These are phyloP conservation scores for Rhizomucor miehei DNA, from an alignment of 371 early-diverging fungal genomes.

Conservation along the genomic window DNA sequence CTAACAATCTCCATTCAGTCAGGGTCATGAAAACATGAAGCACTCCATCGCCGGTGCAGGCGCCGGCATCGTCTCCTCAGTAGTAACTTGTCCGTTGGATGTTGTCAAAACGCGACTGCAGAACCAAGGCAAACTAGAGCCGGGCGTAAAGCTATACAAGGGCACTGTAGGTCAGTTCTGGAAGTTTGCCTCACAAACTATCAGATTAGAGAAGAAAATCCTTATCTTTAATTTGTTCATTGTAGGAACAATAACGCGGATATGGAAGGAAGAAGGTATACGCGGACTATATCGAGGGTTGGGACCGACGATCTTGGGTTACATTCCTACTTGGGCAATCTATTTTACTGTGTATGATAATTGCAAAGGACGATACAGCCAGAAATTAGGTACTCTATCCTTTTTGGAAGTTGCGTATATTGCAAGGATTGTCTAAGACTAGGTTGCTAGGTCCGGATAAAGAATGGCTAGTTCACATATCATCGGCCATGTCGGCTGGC, in stretches of 20 bases:
- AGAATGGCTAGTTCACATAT: conserved; percentile 72
- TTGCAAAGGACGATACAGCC: conserved; percentile 45
- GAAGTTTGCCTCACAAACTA: not conserved
- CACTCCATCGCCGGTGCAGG: conserved; percentile 84
- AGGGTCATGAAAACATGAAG: conserved; percentile 60
- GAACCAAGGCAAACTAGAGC: conserved; percentile 71
- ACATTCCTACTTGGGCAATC: conserved; percentile 90
- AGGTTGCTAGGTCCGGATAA: conserved; percentile 34
- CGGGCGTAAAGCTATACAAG: conserved; percentile 30
- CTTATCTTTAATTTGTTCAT: not conserved
- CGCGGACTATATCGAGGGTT: conserved; percentile 91
- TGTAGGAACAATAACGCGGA: conserved; percentile 66
- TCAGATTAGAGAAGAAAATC: not conserved
- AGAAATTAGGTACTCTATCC: conserved; percentile 7
- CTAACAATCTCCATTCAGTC: conserved; percentile 16
- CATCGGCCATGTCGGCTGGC: conserved; percentile 87
- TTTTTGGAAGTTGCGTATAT: not conserved
- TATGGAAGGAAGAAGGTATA: conserved; percentile 83
- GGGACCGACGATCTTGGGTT: conserved; percentile 84
- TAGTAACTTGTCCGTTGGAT: conserved; percentile 91
- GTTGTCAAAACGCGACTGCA: conserved; percentile 94
- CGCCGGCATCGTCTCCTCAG: conserved; percentile 79
- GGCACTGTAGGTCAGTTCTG: conserved; percentile 40
- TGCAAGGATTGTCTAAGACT: not conserved
- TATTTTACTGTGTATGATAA: conserved; percentile 83